Base-by-base conservation (phyloP, 108 stramenopile genomes). In the Pinguiococcus pyrenoidosus region DNA sequence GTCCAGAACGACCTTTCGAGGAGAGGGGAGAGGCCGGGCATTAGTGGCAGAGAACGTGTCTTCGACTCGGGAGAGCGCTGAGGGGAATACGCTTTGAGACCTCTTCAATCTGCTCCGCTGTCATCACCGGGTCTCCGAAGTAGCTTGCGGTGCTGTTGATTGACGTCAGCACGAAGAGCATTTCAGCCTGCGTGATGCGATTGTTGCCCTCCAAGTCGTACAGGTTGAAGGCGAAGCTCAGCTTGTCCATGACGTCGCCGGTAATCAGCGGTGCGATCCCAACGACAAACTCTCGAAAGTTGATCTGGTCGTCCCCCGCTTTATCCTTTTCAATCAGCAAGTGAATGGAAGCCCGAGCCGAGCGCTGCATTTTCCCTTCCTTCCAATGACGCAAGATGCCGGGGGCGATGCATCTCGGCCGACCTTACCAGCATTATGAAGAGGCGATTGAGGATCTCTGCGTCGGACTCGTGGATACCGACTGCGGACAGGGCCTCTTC, bases 91-190 rank as follows among this genome's bases (percentile, higher is more conserved):
- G 9, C 48, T 1, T 24, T 4, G 6, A 8, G 6, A 24, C 8
- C 40, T 41, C 3, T 10, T 17, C 13, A 9, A 58, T 46, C 52
- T 68, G 39, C 0, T 57, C 48, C 44, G 50, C 59, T 12, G 63
- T 64, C 61, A 67, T 49, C 17, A 57, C 66, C 8, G 69, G 59
- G 43, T 72, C 71, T 6, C 71, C 71, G 50, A 72, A 72, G 23
- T 68, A 72, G 22, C 46, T 51, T 18, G 71, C 71, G 9, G 62
- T 57, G 30, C 54, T 52, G 35, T 72, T 72, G 26, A 72, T 72
- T 21, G 66, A 34, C 16, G 26, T 60, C 13, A 72, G 59, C 3
- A 72, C 38, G 22, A 35, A 35, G 22, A 40, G 24, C 68, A 72
- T 64, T 5, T 72, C 71, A 6, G 53, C 40, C 12, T 57, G 37